A percentile compares a stretch with the other conserved stretches of the same genome.
These are phyloP conservation scores for Rutstroemia sp. DNA, from an alignment of 2,329 filamentous ascomycete species.

Conservation along the genomic window DNA sequence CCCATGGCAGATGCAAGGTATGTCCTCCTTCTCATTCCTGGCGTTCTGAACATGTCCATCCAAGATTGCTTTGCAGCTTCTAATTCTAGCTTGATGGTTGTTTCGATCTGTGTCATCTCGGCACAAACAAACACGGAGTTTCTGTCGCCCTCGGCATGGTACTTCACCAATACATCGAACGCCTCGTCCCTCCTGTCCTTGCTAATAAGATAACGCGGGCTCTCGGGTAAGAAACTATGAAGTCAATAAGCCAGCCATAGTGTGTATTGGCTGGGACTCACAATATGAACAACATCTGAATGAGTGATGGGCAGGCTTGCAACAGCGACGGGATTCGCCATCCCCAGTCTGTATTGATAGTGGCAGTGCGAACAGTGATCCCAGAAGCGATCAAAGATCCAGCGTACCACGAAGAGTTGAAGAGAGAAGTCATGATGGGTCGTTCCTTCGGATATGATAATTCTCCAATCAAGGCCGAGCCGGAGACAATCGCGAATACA, in stretches of 20 bases:
- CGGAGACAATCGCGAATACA: constrained; percentile 43
- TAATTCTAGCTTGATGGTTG: constrained; percentile 47
- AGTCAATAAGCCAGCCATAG: no score
- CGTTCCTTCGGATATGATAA: constrained; percentile 48
- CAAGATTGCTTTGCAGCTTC: constrained; percentile 47
- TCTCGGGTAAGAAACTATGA: constrained; percentile 43
- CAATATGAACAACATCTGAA: constrained; percentile 17
- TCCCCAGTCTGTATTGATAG: constrained; percentile 33
- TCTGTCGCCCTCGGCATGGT: constrained; percentile 45
- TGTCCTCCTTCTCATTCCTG: constrained; percentile 42
- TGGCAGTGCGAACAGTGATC: constrained; percentile 38
- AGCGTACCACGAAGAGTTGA: constrained; percentile 44
- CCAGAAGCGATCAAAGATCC: constrained; percentile 24
- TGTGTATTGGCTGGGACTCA: neutral
- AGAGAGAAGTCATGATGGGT: constrained; percentile 44
- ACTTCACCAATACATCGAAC: constrained; percentile 43
- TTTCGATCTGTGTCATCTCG: constrained; percentile 53
- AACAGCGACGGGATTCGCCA: constrained; percentile 37
- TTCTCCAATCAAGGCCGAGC: constrained; percentile 46
- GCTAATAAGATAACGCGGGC: constrained; percentile 48
- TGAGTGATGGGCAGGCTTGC: constrained; percentile 28
- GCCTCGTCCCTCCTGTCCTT: constrained; percentile 52
- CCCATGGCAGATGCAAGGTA: constrained; percentile 43
- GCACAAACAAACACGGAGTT: constrained; percentile 46
- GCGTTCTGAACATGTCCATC: constrained; percentile 43